These are phyloP conservation scores for Exophiala bonariae DNA, from an alignment of 2,329 filamentous ascomycete species.

Conservation along the genomic window DNA sequence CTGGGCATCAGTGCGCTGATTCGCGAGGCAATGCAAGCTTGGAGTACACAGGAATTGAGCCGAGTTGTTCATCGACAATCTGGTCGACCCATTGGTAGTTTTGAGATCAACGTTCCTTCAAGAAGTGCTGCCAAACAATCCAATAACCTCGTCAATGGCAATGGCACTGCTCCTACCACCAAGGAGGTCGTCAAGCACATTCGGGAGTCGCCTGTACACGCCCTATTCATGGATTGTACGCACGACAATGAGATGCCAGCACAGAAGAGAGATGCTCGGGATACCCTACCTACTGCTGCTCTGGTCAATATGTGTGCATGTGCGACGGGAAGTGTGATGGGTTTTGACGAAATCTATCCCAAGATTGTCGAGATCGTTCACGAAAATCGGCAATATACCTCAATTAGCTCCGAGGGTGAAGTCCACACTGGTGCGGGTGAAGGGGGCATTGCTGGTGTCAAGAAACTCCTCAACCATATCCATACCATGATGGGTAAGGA, in stretches of 20 bases:
- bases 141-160: slow-evolving; percentile 34
- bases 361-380: slow-evolving; percentile 89
- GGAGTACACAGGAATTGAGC: slow-evolving; percentile 91
- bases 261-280: slow-evolving; percentile 89
- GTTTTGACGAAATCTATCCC: slow-evolving; percentile 95
- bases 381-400: slow-evolving; percentile 81
- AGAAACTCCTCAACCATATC: slow-evolving; percentile 91
- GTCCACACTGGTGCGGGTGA: slow-evolving; percentile 69
- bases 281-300: slow-evolving; percentile 91
- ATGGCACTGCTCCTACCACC: slow-evolving; percentile 26
- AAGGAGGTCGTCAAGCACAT: slow-evolving; percentile 74
- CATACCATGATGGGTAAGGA: slow-evolving; percentile 95
- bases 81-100: slow-evolving; percentile 92
- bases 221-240: slow-evolving; percentile 98
- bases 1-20: slow-evolving; percentile 90
- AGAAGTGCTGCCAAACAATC: slow-evolving; percentile 31
- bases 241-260: slow-evolving; percentile 97
- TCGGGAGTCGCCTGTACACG: slow-evolving; percentile 84
- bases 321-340: slow-evolving; percentile 93
- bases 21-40: slow-evolving; percentile 96
- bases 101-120: slow-evolving; percentile 71
- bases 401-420: slow-evolving; percentile 64
- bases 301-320: slow-evolving; percentile 95
- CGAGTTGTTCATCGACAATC: slow-evolving; percentile 90
- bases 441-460: slow-evolving; percentile 83